phyloP scores from a whole-genome alignment of 345 rosid species.

The Balakata baccata region DNA sequence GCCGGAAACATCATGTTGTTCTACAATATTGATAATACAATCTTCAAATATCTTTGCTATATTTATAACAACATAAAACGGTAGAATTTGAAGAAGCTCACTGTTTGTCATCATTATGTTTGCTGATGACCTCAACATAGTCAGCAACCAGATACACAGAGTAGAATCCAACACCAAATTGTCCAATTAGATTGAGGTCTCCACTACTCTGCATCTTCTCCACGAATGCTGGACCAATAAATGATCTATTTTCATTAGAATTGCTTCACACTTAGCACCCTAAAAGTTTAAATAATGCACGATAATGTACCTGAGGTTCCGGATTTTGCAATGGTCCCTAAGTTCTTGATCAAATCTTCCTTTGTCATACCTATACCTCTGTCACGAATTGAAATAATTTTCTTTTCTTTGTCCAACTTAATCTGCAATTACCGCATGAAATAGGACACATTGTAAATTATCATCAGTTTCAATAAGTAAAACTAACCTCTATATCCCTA shows the following conservation, averaged over 20 bases:
- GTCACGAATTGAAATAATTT: constrained; percentile 78
- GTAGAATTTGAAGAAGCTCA: constrained; percentile 24
- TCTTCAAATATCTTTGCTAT: not conserved
- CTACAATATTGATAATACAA: not conserved
- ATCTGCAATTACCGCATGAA: constrained; percentile 47
- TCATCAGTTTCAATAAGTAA: not conserved
- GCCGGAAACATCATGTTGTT: too few relatives aligned
- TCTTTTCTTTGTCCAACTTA: constrained; percentile 88
- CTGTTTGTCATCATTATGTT: constrained; percentile 95
- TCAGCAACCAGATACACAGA: constrained; percentile 97
- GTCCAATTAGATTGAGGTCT: constrained; percentile 94
- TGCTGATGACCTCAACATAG: constrained; percentile 93
- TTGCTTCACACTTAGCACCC: not conserved
- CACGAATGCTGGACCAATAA: constrained; percentile 65
- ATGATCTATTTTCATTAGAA: constrained; percentile 6
- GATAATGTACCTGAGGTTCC: constrained; percentile 81
- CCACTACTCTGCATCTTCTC: constrained; percentile 98
- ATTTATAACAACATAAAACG: not conserved
- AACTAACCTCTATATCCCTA: not conserved
- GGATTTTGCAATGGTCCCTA: constrained; percentile 97
- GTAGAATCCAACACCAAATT: constrained; percentile 98
- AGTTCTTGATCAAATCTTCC: constrained; percentile 91
- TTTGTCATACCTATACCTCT: constrained; percentile 98
- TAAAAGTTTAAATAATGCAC: not conserved
- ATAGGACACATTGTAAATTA: not conserved